Evolutionary conservation across 1,284 basidiomycete genomes (phyloP).

Genomic region (Heliocybe sulcata): DNA sequence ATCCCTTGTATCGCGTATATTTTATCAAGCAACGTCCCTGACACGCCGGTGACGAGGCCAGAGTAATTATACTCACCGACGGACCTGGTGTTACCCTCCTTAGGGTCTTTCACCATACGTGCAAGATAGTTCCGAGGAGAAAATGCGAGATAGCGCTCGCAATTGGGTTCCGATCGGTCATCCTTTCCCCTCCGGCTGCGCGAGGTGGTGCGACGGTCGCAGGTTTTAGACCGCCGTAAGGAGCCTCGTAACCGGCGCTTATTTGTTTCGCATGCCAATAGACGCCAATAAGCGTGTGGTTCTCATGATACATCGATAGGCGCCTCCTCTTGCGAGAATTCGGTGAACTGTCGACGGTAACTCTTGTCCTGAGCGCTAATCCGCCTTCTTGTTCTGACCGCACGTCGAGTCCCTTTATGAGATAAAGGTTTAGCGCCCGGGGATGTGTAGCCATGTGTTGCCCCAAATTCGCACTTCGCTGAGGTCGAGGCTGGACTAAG

Average conservation of each 20-base stretch:
- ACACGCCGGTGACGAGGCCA: too few species aligned
- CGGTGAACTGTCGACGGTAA: background rate
- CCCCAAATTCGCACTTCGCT: background rate
- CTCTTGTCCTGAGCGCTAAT: background rate
- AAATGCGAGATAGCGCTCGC: too few species aligned
- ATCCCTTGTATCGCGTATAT: too few species aligned
- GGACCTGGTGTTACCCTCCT: too few species aligned
- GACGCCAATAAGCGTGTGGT: background rate
- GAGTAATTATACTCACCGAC: too few species aligned
- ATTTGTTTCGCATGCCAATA: background rate
- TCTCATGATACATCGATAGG: background rate
- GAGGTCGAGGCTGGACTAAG: background rate
- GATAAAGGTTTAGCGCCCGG: background rate
- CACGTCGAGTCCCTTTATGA: background rate
- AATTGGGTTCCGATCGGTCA: too few species aligned
- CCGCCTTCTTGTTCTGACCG: background rate
- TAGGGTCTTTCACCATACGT: too few species aligned
- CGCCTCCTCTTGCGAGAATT: background rate
- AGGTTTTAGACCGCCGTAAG: too few species aligned
- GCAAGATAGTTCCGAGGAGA: too few species aligned
- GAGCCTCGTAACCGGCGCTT: background rate
- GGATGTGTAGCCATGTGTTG: background rate
- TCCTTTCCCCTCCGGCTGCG: too few species aligned
- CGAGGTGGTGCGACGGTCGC: too few species aligned
- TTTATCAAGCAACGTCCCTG: too few species aligned